Evolutionary conservation across 2,329 filamentous ascomycete species (phyloP), one percentile per base, ranked within the genome.

Genomic region (Alternaria tenuissima): DNA sequence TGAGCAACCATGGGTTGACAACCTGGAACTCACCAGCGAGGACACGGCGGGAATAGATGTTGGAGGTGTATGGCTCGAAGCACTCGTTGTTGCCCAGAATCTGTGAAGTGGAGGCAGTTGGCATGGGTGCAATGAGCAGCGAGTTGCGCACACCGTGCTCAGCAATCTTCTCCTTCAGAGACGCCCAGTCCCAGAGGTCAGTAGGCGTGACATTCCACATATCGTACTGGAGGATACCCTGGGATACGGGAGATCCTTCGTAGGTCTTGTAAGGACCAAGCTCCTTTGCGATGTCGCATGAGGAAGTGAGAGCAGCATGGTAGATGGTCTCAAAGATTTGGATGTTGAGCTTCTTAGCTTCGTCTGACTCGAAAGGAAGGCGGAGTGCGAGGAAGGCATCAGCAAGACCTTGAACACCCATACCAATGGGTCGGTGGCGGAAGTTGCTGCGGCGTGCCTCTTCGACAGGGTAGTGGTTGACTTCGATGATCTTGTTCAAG

Each of bases 321-420:
- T 99, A 99, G 81, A 99, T 97, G 65, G 95, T 99, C 86, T 99
- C 95, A 68, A 99, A 99, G 80, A 99, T 98, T 81, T 99, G 93
- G 76, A 91, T 94, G 86, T 99, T 99, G 76, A 99, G 88, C 79
- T 95, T 87, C 70, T 90, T 92, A 64, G 95, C 95, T 82, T 98
- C 93, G 5, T 93, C 89, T 16, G 95, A 99, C 81, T 99, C 95
- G 76, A 99, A 99, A 32, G 95, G 94, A 85, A 98, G 87, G 75
- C 95, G 94, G 54, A 99, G 89, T 67, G 95, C 94, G 73, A 99
- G 87, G 90, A 99, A 99, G 57, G 94, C 93, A 85, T 99, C 95
- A 28, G 95, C 95, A 76, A 99, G 90, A 86, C 95, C 95, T 80
- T 97, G 94, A 47, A 99, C 95, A 87, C 95, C 95, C 58, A 99